Evolutionary conservation across 495 filamentous ascomycete genomes (phyloP).

Genomic region (Lasiosphaeria miniovina): DNA sequence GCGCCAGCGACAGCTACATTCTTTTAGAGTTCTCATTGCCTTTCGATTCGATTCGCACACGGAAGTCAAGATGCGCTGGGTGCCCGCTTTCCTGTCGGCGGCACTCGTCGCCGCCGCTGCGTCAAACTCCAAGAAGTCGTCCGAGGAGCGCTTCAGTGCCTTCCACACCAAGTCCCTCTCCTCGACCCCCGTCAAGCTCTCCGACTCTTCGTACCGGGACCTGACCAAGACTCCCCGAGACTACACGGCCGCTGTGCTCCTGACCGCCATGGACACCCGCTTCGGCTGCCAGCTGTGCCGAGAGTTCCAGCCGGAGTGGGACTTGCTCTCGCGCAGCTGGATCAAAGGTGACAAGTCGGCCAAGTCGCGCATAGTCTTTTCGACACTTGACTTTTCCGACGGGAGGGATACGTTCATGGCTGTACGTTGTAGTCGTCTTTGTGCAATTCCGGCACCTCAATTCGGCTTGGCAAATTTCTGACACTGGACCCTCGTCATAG

Average conservation of each 20-base stretch:
- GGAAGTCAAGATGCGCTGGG: conserved; percentile 48
- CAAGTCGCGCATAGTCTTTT: conserved; percentile 72
- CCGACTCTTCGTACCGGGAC: conserved; percentile 69
- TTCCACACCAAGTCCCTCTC: conserved; percentile 66
- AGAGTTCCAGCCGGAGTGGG: conserved; percentile 94
- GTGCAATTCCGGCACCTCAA: not conserved
- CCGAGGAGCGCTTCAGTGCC: conserved; percentile 57
- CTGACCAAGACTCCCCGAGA: conserved; percentile 76
- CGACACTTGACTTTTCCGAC: conserved; percentile 83
- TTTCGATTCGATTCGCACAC: conserved; percentile 5
- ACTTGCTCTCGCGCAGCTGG: conserved; percentile 86
- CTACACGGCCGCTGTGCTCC: conserved; percentile 75
- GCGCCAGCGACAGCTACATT: conserved; percentile 5
- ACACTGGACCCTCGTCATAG: conserved; percentile 40
- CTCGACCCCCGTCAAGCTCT: conserved; percentile 67
- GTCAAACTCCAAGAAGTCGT: conserved; percentile 55
- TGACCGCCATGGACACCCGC: conserved; percentile 82
- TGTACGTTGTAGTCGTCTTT: conserved; percentile 47
- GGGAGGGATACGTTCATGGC: conserved; percentile 86
- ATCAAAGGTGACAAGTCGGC: conserved; percentile 70
- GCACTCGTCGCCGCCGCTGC: conserved; percentile 50
- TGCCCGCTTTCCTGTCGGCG: conserved; percentile 56
- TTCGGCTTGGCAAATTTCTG: not conserved
- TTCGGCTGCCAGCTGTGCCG: conserved; percentile 85
- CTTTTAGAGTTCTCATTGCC: not conserved